Evolutionary conservation across 2,329 filamentous ascomycete species (phyloP).

Genomic region (Fusarium duplospermum): DNA sequence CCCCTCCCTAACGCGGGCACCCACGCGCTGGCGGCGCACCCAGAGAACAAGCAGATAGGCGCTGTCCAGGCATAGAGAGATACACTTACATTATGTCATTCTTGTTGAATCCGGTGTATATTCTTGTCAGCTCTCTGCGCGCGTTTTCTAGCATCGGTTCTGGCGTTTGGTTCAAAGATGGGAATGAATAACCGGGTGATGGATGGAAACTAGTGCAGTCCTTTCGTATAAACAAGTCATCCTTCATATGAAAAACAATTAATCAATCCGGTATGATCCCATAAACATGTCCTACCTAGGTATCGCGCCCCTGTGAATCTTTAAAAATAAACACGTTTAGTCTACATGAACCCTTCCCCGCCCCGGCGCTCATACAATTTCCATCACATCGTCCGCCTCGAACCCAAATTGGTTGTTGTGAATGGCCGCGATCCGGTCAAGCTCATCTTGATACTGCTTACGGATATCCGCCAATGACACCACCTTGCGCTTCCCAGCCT

Average conservation of each 20-base stretch:
- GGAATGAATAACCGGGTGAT: constrained; percentile 40
- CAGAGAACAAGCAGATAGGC: constrained; percentile 56
- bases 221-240: constrained; percentile 33
- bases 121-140: constrained; percentile 43
- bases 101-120: constrained; percentile 29
- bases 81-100: not conserved
- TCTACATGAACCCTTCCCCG: constrained; percentile 37
- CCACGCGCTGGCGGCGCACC: constrained; percentile 55
- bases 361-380: constrained; percentile 54
- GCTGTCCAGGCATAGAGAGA: constrained; percentile 45
- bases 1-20: constrained; percentile 50
- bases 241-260: constrained; percentile 30
- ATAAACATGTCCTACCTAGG: constrained; percentile 46
- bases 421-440: constrained; percentile 89
- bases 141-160: constrained; percentile 53
- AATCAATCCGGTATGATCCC: constrained; percentile 43
- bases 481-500: constrained; percentile 72
- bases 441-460: constrained; percentile 88
- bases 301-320: constrained; percentile 46
- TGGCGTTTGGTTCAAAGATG: constrained; percentile 52
- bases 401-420: constrained; percentile 92
- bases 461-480: constrained; percentile 88
- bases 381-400: constrained; percentile 65
- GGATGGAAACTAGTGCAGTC: constrained; percentile 41
- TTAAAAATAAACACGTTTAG: constrained; percentile 40